A percentile compares a stretch with the other conserved stretches of the same genome.
Conservation (phyloP, 2,329 filamentous ascomycete genomes). For the Fusarium anthophilum region DNA sequence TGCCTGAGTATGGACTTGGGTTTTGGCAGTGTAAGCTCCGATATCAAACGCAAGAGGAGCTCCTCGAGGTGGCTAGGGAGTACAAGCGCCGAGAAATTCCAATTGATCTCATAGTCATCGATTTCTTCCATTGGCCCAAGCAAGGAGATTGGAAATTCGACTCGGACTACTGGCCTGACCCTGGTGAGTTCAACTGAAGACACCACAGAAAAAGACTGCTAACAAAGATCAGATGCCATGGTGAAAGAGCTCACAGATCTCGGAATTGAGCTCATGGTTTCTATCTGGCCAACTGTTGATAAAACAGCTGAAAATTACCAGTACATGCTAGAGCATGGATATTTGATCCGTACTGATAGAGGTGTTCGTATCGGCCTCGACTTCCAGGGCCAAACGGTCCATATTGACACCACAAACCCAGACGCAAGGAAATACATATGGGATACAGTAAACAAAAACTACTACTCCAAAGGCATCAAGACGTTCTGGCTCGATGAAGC, state of each 20-base stretch:
- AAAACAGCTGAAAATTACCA: slow-evolving; percentile 65
- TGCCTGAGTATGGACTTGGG: slow-evolving; percentile 74
- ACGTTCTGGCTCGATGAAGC: slow-evolving; percentile 77
- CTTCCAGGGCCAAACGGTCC: slow-evolving; percentile 65
- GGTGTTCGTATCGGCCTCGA: slow-evolving; percentile 68
- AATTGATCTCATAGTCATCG: slow-evolving; percentile 72
- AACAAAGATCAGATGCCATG: slow-evolving; percentile 61
- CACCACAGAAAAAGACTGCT: not conserved
- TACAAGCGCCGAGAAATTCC: slow-evolving; percentile 65
- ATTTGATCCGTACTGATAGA: slow-evolving; percentile 68
- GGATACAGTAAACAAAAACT: slow-evolving; percentile 67
- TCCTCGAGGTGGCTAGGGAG: slow-evolving; percentile 68
- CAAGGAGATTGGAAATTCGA: slow-evolving; percentile 77
- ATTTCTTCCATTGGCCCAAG: slow-evolving; percentile 74
- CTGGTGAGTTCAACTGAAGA: slow-evolving; percentile 49
- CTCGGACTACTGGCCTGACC: slow-evolving; percentile 70
- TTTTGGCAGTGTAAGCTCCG: slow-evolving; percentile 76
- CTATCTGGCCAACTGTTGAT: slow-evolving; percentile 75
- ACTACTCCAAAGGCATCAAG: slow-evolving; percentile 69
- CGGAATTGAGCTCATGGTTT: slow-evolving; percentile 73
- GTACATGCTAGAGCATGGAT: slow-evolving; percentile 69
- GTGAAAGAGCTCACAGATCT: slow-evolving; percentile 66
- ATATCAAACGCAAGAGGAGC: slow-evolving; percentile 72
- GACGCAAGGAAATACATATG: slow-evolving; percentile 67
- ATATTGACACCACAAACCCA: slow-evolving; percentile 72